phyloP scores from a whole-genome alignment of 1,284 basidiomycete genomes.

The Polyporus tsugae region DNA sequence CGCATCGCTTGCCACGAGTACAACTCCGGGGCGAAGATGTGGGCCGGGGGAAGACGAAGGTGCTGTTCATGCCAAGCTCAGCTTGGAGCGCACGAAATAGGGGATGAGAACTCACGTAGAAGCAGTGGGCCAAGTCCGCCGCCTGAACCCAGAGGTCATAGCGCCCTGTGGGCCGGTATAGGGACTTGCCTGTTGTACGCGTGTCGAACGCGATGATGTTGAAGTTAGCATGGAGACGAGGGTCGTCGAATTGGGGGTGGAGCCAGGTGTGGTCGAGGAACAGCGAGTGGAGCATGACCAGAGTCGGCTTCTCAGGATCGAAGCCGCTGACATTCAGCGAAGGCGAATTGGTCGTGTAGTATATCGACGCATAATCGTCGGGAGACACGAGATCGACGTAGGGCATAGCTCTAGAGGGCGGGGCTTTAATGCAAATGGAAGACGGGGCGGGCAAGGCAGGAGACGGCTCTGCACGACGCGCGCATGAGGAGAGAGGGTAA shows the following conservation, averaged over 20 bases:
- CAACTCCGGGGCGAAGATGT: slow-evolving; percentile 70
- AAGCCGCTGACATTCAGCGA: slow-evolving; percentile 68
- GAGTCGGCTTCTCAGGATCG: slow-evolving; percentile 66
- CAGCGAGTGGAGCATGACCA: slow-evolving; percentile 71
- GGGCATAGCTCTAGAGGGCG: slow-evolving; percentile 58
- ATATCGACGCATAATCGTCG: slow-evolving; percentile 74
- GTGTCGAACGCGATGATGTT: slow-evolving; percentile 81
- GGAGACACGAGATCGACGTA: slow-evolving; percentile 69
- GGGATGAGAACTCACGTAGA: slow-evolving; percentile 53
- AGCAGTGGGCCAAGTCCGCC: slow-evolving; percentile 73
- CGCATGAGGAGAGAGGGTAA: slow-evolving; percentile 23
- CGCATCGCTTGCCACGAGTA: slow-evolving; percentile 53
- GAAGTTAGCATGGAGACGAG: slow-evolving; percentile 60
- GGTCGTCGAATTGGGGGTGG: slow-evolving; percentile 70
- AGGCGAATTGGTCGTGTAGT: slow-evolving; percentile 71
- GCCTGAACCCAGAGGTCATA: slow-evolving; percentile 81
- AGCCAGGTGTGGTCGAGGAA: slow-evolving; percentile 77
- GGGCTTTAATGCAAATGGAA: slow-evolving; percentile 14
- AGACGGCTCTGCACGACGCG: slow-evolving; percentile 15
- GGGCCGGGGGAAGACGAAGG: slow-evolving; percentile 69
- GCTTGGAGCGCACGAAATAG: neutral
- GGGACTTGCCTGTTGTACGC: slow-evolving; percentile 70
- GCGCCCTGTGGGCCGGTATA: slow-evolving; percentile 56
- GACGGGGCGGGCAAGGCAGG: slow-evolving; percentile 5
- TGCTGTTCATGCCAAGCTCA: slow-evolving; percentile 47